Base-by-base conservation (phyloP, 257 asterid genomes). In the Gentiana macrophylla region DNA sequence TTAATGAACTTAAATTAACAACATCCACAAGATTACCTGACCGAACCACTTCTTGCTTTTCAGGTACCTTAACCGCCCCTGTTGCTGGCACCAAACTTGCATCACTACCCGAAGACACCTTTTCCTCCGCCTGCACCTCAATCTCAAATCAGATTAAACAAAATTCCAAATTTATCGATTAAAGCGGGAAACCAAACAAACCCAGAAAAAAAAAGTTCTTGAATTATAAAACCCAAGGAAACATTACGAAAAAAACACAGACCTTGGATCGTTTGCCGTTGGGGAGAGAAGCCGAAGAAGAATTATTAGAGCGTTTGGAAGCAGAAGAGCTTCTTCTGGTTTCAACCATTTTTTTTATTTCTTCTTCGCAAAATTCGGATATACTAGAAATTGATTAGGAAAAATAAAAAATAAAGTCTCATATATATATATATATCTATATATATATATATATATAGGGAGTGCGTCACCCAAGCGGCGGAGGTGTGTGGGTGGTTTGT, bases 221-320 rank as follows among this genome's bases (percentile, higher is more conserved):
- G 47, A 59, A 49, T 15, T 24, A 24, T 24, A 5, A 63, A 37
- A 66, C 36, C 54, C 57, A 68, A 24, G 24, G 24, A 24, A 24
- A 24, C 24, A 24, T 24, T 24, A 0, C 24, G 24, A 24, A 24
- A 24, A 24, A 2, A 72, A 52, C 66, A 59, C 68, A 6, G 68
- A 90, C 98, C 96, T 84, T 86, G 69, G 94, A 78, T 78, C 98
- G 83, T 76, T 90, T 90, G 11, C 89, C 87, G 62, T 54, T 69
- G 11, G 83, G 86, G 43, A 51, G 53, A 59, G 95, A 60, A 59
- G 96, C 67, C 1, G 94, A 55, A 4, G 94, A 73, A 57, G 88
- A 72, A 51, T 81, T 38, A 3, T 76, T 71, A 13, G 89, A 72
- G 12, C 95, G 92, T 68, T 90, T 90, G 4, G 98, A 78, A 37